Percentiles rank a stretch among this genome's conserved stretches.
These are phyloP conservation scores for Mucor piriformis DNA, from an alignment of 371 early-diverging fungal genomes.

Conservation along the genomic window DNA sequence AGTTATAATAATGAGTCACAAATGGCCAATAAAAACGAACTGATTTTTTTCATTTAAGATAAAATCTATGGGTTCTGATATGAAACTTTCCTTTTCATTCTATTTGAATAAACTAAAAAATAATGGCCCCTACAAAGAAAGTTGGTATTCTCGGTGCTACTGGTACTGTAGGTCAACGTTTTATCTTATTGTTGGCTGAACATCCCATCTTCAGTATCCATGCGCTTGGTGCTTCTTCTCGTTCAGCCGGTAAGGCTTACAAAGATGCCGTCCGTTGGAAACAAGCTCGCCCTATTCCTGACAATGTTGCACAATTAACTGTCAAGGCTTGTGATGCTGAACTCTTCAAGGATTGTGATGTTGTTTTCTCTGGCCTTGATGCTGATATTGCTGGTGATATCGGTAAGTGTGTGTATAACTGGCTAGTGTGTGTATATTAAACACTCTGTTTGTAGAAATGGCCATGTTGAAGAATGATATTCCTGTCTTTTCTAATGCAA, in stretches of 20 bases:
- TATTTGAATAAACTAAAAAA: constrained; percentile 33
- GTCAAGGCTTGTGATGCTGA: constrained; percentile 78
- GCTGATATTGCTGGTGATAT: constrained; percentile 92
- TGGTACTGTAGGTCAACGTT: constrained; percentile 98
- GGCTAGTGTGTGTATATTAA: neutral
- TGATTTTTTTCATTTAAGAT: neutral
- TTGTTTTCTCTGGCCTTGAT: constrained; percentile 95
- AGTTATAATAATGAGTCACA: constrained; percentile 20
- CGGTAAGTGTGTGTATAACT: constrained; percentile 48
- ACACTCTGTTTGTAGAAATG: too few relatives aligned
- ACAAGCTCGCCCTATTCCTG: constrained; percentile 79
- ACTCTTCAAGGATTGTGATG: constrained; percentile 79
- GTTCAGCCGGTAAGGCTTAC: constrained; percentile 90
- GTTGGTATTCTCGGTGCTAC: constrained; percentile 97
- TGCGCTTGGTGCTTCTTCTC: constrained; percentile 88
- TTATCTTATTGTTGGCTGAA: constrained; percentile 82
- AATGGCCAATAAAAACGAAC: constrained; percentile 13
- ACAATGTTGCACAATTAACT: constrained; percentile 53
- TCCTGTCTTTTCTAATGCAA: constrained; percentile 94
- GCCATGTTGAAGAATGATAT: constrained; percentile 82
- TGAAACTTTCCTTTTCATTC: neutral
- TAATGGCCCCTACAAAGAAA: constrained; percentile 48
- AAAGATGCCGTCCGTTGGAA: constrained; percentile 85
- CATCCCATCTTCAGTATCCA: constrained; percentile 89
- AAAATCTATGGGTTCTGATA: neutral